Evolutionary conservation across 2,329 filamentous ascomycete species (phyloP).

Genomic region (Penicillium freii): DNA sequence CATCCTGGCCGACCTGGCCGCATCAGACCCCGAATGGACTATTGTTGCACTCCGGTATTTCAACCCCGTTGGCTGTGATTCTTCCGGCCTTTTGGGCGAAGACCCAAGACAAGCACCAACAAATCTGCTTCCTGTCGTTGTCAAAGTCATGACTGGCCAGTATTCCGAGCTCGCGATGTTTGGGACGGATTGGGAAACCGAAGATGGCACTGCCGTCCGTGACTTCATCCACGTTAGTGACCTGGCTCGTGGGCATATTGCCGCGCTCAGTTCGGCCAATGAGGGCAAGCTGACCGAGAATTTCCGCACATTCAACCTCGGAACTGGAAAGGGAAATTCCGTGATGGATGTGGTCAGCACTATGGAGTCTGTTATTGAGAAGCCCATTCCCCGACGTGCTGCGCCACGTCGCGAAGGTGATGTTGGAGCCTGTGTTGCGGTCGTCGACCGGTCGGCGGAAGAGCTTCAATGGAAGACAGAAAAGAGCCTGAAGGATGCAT

Average conservation of each 20-base stretch:
- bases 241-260: constrained; percentile 62
- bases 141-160: constrained; percentile 59
- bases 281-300: constrained; percentile 39
- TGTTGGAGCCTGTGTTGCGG: constrained; percentile 42
- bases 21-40: constrained; percentile 60
- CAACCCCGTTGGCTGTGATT: constrained; percentile 66
- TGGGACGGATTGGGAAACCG: constrained; percentile 63
- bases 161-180: constrained; percentile 59
- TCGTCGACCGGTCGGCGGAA: constrained; percentile 43
- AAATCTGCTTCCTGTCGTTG: constrained; percentile 64
- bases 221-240: constrained; percentile 69
- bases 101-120: constrained; percentile 61
- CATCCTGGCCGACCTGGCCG: constrained; percentile 61
- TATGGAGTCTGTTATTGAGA: constrained; percentile 41
- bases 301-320: constrained; percentile 44
- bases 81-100: constrained; percentile 63
- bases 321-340: constrained; percentile 40
- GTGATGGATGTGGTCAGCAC: constrained; percentile 40
- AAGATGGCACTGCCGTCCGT: constrained; percentile 64
- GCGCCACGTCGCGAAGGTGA: constrained; percentile 39
- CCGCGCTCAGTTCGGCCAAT: constrained; percentile 50
- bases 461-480: constrained; percentile 53
- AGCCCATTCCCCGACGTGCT: constrained; percentile 32
- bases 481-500: constrained; percentile 40
- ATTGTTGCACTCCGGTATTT: constrained; percentile 66